Conservation (phyloP, 2,329 filamentous ascomycete genomes). For the Aplosporella prunicola region DNA sequence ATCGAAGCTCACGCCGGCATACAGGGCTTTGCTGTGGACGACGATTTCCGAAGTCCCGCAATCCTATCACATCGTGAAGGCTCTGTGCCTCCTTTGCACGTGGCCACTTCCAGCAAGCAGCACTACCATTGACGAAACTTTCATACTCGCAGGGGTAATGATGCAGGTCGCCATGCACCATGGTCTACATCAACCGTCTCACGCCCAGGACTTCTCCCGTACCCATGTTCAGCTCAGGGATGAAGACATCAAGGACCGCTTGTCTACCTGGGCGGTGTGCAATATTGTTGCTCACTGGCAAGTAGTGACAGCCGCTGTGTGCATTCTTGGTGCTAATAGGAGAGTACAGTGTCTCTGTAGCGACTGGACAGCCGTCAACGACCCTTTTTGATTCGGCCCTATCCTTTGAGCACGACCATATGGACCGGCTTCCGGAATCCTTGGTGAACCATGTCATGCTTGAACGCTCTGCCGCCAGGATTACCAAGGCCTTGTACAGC, state of each 20-base stretch:
- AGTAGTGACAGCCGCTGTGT: slow-evolving; percentile 13
- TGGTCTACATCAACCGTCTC: slow-evolving; percentile 68
- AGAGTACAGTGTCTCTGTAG: slow-evolving; percentile 59
- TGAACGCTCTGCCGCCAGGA: slow-evolving; percentile 10
- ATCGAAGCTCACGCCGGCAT: slow-evolving; percentile 52
- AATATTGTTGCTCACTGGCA: slow-evolving; percentile 72
- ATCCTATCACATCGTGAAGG: slow-evolving; percentile 73
- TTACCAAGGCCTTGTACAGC: slow-evolving; percentile 11
- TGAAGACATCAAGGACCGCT: slow-evolving; percentile 68
- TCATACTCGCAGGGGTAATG: slow-evolving; percentile 74
- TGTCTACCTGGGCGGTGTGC: slow-evolving; percentile 75
- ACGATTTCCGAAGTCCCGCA: slow-evolving; percentile 70
- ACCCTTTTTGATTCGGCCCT: slow-evolving; percentile 69
- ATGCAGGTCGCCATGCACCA: slow-evolving; percentile 82
- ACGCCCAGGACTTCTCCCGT: slow-evolving; percentile 74
- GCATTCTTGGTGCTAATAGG: slow-evolving; percentile 9
- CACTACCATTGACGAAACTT: slow-evolving; percentile 69
- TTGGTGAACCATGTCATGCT: slow-evolving; percentile 11
- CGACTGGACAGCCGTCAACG: slow-evolving; percentile 72
- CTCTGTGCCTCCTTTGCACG: slow-evolving; percentile 67
- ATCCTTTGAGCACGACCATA: slow-evolving; percentile 29
- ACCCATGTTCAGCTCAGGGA: slow-evolving; percentile 66
- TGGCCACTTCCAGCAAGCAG: slow-evolving; percentile 79
- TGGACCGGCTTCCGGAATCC: slow-evolving; percentile 16
- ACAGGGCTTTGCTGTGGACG: slow-evolving; percentile 65